Base-by-base conservation (phyloP, 352 stramenopile genomes). In the Phytophthora agathidicida region DNA sequence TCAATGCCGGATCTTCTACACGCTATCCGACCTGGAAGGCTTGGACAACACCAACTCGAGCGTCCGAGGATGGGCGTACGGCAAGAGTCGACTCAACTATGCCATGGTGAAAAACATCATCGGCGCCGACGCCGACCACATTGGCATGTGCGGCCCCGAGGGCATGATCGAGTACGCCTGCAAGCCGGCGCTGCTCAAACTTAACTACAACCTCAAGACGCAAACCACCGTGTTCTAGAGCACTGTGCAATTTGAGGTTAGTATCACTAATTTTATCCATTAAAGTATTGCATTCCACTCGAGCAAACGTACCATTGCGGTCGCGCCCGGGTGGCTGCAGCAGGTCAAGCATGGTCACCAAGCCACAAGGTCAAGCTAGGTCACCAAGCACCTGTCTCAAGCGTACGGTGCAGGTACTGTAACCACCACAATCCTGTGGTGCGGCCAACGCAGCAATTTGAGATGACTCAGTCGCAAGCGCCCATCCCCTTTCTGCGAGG, bases 161-260 rank as follows among this genome's bases (percentile, higher is more conserved):
- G 83, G 89, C 6, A 96, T 99, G 92, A 90, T 99, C 44, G 93
- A 98, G 75, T 94, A 95, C 69, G 91, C 91, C 7, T 98, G 93
- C 59, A 65, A 95, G 19, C 91, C 93, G 0, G 91, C 92, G 55
- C 78, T 98, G 23, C 47, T 82, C 27, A 80, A 84, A 43, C 73
- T 98, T 26, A 89, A 91, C 38, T 97, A 97, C 74, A 81, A 79
- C 14, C 68, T 89, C 36, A 71, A 87, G 16, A 77, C 91, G 39
- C 83, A 88, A 49, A 81, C 91, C 26, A 80, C 71, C 22, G 41
- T 70, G 23, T 68, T 80, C 31, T 80, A 75, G 23, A 6, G 30
- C 19, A 3, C 11, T 19, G 10, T 37, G 31, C 10, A 33, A 30
- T 10, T 14, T 45, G 13, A 9, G 3, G n/a, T 31, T 57, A 11